These are phyloP conservation scores for Xylaria telfairii DNA, from an alignment of 495 filamentous ascomycete species.

Conservation along the genomic window DNA sequence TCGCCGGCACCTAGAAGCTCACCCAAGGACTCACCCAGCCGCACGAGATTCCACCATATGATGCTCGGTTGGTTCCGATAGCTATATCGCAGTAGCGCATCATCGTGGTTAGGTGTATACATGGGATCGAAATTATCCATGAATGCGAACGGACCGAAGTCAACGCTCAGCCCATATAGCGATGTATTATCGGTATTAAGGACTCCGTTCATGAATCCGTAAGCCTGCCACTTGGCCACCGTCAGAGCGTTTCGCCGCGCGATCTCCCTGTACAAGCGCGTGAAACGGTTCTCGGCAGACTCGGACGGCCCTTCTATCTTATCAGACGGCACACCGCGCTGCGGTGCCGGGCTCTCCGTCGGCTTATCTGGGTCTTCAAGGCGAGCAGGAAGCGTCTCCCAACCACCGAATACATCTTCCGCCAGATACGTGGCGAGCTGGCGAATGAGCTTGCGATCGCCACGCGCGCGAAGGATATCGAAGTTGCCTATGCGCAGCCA, in stretches of 20 bases:
- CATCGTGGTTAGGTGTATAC: slow-evolving; percentile 98
- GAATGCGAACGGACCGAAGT: slow-evolving; percentile 96
- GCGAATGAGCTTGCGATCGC: slow-evolving; percentile 75
- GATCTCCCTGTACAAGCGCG: slow-evolving; percentile 86
- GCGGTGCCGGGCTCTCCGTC: slow-evolving; percentile 40
- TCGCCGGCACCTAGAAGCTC: slow-evolving; percentile 81
- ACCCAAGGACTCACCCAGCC: slow-evolving; percentile 87
- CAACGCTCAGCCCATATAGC: slow-evolving; percentile 83
- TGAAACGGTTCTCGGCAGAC: slow-evolving; percentile 81
- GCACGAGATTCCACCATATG: slow-evolving; percentile 98
- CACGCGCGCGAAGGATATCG: slow-evolving; percentile 80
- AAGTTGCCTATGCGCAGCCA: slow-evolving; percentile 97
- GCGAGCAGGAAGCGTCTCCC: slow-evolving; percentile 74
- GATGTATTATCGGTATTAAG: slow-evolving; percentile 95
- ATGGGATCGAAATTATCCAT: slow-evolving; percentile 92
- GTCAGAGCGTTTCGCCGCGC: slow-evolving; percentile 84
- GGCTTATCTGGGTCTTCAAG: slow-evolving; percentile 53
- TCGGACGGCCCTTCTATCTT: slow-evolving; percentile 67
- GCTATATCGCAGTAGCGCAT: slow-evolving; percentile 81
- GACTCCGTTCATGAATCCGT: slow-evolving; percentile 98
- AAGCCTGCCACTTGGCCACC: slow-evolving; percentile 94
- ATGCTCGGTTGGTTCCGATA: slow-evolving; percentile 95
- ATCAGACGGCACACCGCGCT: slow-evolving; percentile 59
- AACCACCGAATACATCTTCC: slow-evolving; percentile 84
- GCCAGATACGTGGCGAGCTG: slow-evolving; percentile 79